phyloP scores from a whole-genome alignment of 805 yeast genomes.

The Yarrowia sp. region DNA sequence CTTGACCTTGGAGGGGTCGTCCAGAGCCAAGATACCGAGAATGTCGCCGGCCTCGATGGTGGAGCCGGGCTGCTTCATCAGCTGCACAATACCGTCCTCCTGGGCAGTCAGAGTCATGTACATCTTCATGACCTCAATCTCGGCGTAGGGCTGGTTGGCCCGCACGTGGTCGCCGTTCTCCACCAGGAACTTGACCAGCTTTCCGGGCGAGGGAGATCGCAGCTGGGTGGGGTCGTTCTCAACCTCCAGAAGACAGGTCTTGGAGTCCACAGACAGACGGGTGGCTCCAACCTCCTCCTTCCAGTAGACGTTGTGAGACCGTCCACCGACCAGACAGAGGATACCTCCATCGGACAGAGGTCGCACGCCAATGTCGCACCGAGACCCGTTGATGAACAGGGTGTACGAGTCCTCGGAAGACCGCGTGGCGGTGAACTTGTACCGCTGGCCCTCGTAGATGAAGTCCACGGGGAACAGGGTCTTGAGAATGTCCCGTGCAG shows the following conservation, averaged over 20 bases:
- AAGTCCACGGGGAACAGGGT: slow-evolving; percentile 93
- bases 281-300: slow-evolving; percentile 97
- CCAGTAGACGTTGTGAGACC: slow-evolving; percentile 95
- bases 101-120: slow-evolving; percentile 95
- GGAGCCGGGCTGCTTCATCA: slow-evolving; percentile 98
- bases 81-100: slow-evolving; percentile 91
- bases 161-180: slow-evolving; percentile 93
- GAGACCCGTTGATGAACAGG: slow-evolving; percentile 90
- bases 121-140: slow-evolving; percentile 99
- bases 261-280: slow-evolving; percentile 91
- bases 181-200: slow-evolving; percentile 88
- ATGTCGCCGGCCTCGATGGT: slow-evolving; percentile 96
- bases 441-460: slow-evolving; percentile 91
- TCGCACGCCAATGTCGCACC: slow-evolving; percentile 84
- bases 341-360: slow-evolving; percentile 95
- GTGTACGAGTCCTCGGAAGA: slow-evolving; percentile 86
- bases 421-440: slow-evolving; percentile 94
- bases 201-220: slow-evolving; percentile 99
- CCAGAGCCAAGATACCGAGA: slow-evolving; percentile 89
- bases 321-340: slow-evolving; percentile 85
- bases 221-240: slow-evolving; percentile 99
- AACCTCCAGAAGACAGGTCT: slow-evolving; percentile 90
- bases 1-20: slow-evolving; percentile 96
- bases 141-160: slow-evolving; percentile 95
- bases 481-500: slow-evolving; percentile 77